phyloP scores from a whole-genome alignment of 352 stramenopile species.

The Halophytophthora polymorphica region DNA sequence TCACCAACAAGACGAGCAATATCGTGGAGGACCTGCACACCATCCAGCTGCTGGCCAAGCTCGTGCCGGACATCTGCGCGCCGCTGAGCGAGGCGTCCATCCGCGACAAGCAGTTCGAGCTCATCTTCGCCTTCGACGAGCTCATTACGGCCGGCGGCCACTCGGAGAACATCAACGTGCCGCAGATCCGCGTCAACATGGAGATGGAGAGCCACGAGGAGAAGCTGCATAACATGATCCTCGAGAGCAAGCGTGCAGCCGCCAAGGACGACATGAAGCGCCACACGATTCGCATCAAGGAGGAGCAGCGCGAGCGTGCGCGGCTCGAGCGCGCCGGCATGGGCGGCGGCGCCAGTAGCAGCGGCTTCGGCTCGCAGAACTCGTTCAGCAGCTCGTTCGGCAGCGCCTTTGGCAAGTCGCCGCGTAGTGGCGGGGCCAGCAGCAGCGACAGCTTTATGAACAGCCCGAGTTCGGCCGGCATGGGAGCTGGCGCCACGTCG shows the following conservation, averaged over 20 bases:
- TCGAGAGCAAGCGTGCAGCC: slow-evolving; percentile 92
- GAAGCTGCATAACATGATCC: slow-evolving; percentile 98
- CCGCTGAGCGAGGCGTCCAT: slow-evolving; percentile 93
- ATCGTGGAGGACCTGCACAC: slow-evolving; percentile 99
- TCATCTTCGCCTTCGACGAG: slow-evolving; percentile 99
- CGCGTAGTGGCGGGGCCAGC: slow-evolving; percentile 32
- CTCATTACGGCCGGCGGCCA: slow-evolving; percentile 97
- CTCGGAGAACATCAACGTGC: slow-evolving; percentile 94
- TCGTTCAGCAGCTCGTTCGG: slow-evolving; percentile 73
- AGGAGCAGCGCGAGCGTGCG: slow-evolving; percentile 82
- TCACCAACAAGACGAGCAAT: slow-evolving; percentile 99
- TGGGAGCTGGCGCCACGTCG: slow-evolving; percentile 39
- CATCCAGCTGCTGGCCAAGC: slow-evolving; percentile 96
- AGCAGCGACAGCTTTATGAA: slow-evolving; percentile 35
- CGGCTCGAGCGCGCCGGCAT: slow-evolving; percentile 73
- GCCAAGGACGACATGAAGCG: slow-evolving; percentile 90
- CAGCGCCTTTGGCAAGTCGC: slow-evolving; percentile 65
- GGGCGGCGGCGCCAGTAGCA: slow-evolving; percentile 44
- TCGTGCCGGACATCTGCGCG: slow-evolving; percentile 94
- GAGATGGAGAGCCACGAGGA: slow-evolving; percentile 99
- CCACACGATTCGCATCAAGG: slow-evolving; percentile 84
- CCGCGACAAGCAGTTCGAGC: slow-evolving; percentile 96
- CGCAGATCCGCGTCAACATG: slow-evolving; percentile 96
- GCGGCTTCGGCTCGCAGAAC: slow-evolving; percentile 65
- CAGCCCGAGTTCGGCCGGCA: slow-evolving; percentile 27